These are phyloP conservation scores for Botrytis squamosa DNA, from an alignment of 2,329 filamentous ascomycete species.

Conservation along the genomic window DNA sequence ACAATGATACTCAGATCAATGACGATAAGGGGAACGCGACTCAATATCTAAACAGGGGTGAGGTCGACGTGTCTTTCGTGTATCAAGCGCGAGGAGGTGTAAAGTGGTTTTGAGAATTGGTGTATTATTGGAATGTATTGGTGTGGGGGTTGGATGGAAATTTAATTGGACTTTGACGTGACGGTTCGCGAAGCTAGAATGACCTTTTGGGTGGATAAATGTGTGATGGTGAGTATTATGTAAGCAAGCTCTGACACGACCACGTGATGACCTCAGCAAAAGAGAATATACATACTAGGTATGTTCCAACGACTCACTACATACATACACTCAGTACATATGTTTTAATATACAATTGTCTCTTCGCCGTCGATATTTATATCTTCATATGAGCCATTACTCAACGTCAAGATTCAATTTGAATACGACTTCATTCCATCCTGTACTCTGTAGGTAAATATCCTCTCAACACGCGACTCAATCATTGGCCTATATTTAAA, in stretches of 20 bases:
- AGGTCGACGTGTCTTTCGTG: constrained; percentile 31
- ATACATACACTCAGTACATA: background rate
- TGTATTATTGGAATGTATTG: background rate
- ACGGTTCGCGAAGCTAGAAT: background rate
- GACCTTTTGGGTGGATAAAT: background rate
- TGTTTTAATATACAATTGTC: background rate
- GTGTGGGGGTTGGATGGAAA: constrained; percentile 14
- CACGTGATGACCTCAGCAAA: background rate
- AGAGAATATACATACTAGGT: background rate
- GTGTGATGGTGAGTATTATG: background rate
- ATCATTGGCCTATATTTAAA: background rate
- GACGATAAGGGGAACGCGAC: constrained; percentile 30
- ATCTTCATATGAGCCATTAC: background rate
- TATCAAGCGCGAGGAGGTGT: constrained; percentile 28
- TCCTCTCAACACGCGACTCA: background rate
- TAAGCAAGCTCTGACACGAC: background rate
- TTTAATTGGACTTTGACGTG: constrained; percentile 17
- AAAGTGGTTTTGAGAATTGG: constrained; percentile 30
- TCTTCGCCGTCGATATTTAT: background rate
- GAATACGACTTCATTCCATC: background rate
- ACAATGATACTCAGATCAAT: constrained; percentile 15
- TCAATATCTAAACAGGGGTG: constrained; percentile 19
- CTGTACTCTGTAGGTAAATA: background rate
- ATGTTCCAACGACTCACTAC: too few species aligned
- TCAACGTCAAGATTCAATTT: background rate